Evolutionary conservation across 257 asterid genomes (phyloP), one percentile per base, ranked within the genome.

Genomic region (Knoxia roxburghii): DNA sequence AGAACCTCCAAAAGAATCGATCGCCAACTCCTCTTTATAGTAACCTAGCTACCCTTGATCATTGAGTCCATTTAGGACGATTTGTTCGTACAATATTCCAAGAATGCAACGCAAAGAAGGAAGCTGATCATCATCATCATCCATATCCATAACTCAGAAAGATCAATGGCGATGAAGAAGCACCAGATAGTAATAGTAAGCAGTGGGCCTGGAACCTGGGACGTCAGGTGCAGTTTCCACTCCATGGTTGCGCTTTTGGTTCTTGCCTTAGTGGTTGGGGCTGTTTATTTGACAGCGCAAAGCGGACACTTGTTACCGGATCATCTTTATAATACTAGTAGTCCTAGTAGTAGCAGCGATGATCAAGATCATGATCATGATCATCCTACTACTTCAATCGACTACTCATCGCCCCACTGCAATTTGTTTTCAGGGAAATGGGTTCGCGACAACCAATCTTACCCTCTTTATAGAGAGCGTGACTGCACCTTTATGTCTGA

Each of bases 381-480:
- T 55, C 9, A 4, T 29, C 39, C 8, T 1, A 7, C 35, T 63
- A 24, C 35, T 63, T 43, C 37, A 13, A n/a, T n/a, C n/a, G n/a
- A n/a, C n/a, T n/a, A 50, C 52, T 43, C 57, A 64, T 53, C 72
- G 39, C 37, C 74, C n/a, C 71, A 39, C 39, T 79, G 86, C 67
- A 68, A 82, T 58, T 62, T 82, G 73, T 82, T 79, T 61, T 73
- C 86, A 0, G 95, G 96, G 9, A 85, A 55, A 68, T 89, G 96
- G 95, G 83, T 86, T 55, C 84, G 7, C 24, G 96, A 89, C 73
- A 76, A 79, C 61, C 39, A 50, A 29, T 78, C 91, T 0, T 73
- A 75, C 35, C 95, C 95, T 24, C 54, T 80, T 1, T 87, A 89
- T 76, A 75, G 76, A 73, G 96, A 87, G 78, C 43, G 57, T 21